Percentiles rank a stretch among this genome's conserved stretches.
Conservation (phyloP, 1,284 basidiomycete genomes). For the Lentinus polychrous region DNA sequence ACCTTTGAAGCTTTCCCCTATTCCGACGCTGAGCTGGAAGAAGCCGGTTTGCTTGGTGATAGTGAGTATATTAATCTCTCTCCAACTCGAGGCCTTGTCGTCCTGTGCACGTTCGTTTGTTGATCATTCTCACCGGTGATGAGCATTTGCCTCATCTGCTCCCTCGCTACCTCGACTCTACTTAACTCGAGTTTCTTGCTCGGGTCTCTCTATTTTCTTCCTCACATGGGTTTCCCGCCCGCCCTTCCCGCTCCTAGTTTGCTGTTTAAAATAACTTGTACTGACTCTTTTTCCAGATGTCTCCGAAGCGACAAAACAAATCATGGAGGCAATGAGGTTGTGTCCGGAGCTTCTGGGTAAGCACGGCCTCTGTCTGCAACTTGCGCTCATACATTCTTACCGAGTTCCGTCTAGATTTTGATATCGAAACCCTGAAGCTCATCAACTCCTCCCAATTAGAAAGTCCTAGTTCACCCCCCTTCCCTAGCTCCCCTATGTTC, state of each 20-base stretch:
- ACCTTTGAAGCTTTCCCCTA: constrained; percentile 16
- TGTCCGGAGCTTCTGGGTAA: not conserved
- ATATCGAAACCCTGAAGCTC: not conserved
- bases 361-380: not conserved
- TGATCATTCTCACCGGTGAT: too few species aligned
- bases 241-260: not conserved
- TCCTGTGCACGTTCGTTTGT: not conserved
- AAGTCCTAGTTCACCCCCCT: not conserved
- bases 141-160: not conserved
- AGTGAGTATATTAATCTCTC: constrained; percentile 23
- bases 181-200: not conserved
- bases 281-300: not conserved
- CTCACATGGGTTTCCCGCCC: too few species aligned
- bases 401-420: not conserved
- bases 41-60: constrained; percentile 18
- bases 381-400: not conserved
- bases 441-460: not conserved
- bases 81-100: constrained; percentile 16
- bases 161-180: not conserved
- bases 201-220: too few species aligned
- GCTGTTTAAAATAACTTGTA: not conserved
- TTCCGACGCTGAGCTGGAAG: constrained; percentile 15
- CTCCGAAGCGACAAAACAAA: not conserved
- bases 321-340: not conserved
- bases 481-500: not conserved